phyloP scores from a whole-genome alignment of 768 basidiomycete species.

The Russula virescens region DNA sequence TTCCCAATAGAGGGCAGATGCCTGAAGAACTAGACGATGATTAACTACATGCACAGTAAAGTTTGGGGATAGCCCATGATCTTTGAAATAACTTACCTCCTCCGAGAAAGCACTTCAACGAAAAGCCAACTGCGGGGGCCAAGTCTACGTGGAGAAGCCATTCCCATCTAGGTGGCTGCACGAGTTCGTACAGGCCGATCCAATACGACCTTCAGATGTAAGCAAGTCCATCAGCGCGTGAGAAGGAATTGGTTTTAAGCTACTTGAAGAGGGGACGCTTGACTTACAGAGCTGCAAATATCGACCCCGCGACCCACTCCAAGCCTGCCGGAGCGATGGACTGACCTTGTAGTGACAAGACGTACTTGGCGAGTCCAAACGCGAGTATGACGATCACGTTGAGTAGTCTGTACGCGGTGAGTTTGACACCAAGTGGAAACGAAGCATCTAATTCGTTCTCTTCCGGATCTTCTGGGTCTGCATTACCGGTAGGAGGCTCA shows the following conservation, averaged over 20 bases:
- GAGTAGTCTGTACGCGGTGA: constrained; percentile 9
- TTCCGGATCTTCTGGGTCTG: neutral
- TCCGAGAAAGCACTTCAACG: neutral
- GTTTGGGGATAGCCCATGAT: neutral
- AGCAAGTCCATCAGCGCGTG: neutral
- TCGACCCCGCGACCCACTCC: constrained; percentile 1
- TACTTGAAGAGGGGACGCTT: neutral
- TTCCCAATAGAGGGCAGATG: neutral
- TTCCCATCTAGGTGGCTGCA: neutral
- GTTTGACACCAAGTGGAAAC: constrained; percentile 4
- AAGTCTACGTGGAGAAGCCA: constrained; percentile 8
- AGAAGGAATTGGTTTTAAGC: too few species aligned
- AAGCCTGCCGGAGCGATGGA: neutral
- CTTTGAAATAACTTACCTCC: neutral
- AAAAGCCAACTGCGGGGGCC: neutral
- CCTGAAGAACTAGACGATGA: neutral
- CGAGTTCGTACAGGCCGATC: constrained; percentile 4
- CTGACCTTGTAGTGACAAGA: neutral
- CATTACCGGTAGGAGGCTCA: neutral
- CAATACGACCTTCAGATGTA: neutral
- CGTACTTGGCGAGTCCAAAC: constrained; percentile 1
- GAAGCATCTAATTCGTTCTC: neutral
- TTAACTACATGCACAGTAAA: neutral
- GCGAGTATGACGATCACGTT: neutral
- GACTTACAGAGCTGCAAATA: constrained; percentile 1